Conservation (phyloP, 2,329 filamentous ascomycete species). For the Dactylonectria estremocensis region DNA sequence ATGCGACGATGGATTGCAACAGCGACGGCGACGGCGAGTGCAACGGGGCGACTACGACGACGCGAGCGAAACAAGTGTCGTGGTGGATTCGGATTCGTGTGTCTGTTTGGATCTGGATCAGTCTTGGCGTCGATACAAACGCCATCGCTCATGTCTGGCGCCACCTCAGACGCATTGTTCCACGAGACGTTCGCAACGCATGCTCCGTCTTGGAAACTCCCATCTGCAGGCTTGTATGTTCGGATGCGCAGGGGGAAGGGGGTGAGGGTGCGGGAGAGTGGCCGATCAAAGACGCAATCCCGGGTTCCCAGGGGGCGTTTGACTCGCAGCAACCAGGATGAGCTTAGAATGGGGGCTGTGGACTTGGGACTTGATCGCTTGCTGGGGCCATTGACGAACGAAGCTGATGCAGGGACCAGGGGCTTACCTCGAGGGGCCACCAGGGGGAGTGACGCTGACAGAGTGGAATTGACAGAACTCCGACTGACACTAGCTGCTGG, state of each 20-base stretch:
- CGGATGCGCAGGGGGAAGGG: conserved; percentile 10
- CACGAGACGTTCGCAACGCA: background rate
- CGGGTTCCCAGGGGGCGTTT: conserved; percentile 36
- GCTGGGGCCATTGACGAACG: conserved; percentile 20
- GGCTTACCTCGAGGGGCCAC: conserved; percentile 39
- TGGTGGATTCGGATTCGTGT: background rate
- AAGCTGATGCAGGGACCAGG: conserved; percentile 41
- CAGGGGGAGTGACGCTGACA: conserved; percentile 29
- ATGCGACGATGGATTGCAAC: background rate
- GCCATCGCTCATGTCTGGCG: background rate
- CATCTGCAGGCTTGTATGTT: conserved; percentile 9
- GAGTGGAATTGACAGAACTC: conserved; percentile 23
- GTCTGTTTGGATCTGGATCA: conserved; percentile 21
- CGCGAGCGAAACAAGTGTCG: conserved; percentile 3
- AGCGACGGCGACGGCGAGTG: too few species aligned
- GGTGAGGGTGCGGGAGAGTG: conserved; percentile 23
- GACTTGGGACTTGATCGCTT: conserved; percentile 19
- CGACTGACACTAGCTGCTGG: conserved; percentile 16
- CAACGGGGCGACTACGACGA: too few species aligned
- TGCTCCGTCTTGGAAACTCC: conserved; percentile 6
- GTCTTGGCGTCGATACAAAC: conserved; percentile 17
- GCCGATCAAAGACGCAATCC: conserved; percentile 37
- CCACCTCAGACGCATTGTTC: conserved; percentile 2
- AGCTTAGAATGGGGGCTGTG: background rate
- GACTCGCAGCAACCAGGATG: conserved; percentile 37